Base-by-base conservation (phyloP, 2,329 filamentous ascomycete species). In the Fusarium xylarioides region DNA sequence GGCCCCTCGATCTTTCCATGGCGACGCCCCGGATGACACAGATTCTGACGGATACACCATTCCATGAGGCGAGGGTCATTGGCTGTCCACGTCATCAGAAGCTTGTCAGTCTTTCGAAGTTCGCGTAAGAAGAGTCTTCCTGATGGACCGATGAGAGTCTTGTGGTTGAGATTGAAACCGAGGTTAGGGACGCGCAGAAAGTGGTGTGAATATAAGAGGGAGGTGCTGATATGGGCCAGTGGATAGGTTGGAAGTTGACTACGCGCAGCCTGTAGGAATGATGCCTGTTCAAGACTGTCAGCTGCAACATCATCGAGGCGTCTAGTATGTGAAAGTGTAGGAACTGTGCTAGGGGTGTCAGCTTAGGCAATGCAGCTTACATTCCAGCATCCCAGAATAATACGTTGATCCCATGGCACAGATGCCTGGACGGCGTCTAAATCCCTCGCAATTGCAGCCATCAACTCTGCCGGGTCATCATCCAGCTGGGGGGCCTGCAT, bases 311-410 rank as follows among this genome's bases (percentile, higher is more conserved):
- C 28, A 63, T 34, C n/a, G 40, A n/a, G 19, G 28, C 21, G 7
- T 19, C 42, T 19, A 28, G 26, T 28, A n/a, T 16, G 32, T 34
- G 32, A 23, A 38, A 49, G 19, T 18, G 28, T 15, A 16, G 37
- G 23, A 21, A 19, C 38, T n/a, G 28, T 37, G 50, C 5, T 12
- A 42, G n/a, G 43, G 42, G 50, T n/a, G 50, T 65, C 32, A 49
- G 35, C 19, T 23, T 64, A 42, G 58, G 42, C 34, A 43, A 47
- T 35, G 30, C 38, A 30, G 76, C 79, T 78, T 82, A 92, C 91
- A 56, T 91, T 91, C 95, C 95, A 98, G 79, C 91, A 92, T 49
- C 95, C 95, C 2, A 97, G 84, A 1, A 97, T 85, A 56, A 98
- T 86, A 34, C 95, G 89, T 64, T 91, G 83, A 32, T 87, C 85